A percentile compares a stretch with the other conserved stretches of the same genome.
Evolutionary conservation across 352 stramenopile species (phyloP).

Genomic region (Pythium rishiriense): DNA sequence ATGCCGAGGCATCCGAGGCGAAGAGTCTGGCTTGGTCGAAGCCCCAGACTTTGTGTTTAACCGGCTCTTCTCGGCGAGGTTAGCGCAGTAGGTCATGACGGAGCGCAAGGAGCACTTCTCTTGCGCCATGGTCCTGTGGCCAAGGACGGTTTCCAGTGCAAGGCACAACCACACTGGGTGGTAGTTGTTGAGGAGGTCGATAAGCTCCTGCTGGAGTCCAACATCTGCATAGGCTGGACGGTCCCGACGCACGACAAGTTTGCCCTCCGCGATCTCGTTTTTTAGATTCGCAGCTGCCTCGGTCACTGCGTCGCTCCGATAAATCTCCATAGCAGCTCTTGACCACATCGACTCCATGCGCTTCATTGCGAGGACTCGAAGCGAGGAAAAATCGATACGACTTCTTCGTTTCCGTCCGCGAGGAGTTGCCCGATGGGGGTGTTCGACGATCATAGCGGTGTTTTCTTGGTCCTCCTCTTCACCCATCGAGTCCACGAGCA

Average conservation of each 20-base stretch:
- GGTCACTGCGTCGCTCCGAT: constrained; percentile 52
- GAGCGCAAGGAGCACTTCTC: constrained; percentile 58
- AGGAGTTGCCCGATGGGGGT: constrained; percentile 14
- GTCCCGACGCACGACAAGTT: constrained; percentile 84
- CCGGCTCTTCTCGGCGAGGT: constrained; percentile 10
- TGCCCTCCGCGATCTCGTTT: constrained; percentile 68
- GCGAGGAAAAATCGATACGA: constrained; percentile 58
- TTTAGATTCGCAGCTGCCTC: constrained; percentile 63
- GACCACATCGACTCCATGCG: constrained; percentile 69
- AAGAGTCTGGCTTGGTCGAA: neutral
- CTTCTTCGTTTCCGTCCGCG: constrained; percentile 19
- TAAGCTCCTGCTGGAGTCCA: constrained; percentile 82
- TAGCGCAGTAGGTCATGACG: constrained; percentile 40
- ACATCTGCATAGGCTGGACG: constrained; percentile 91
- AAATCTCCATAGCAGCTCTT: constrained; percentile 57
- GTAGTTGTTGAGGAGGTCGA: constrained; percentile 90
- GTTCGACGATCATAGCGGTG: constrained; percentile 17
- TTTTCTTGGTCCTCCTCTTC: constrained; percentile 34
- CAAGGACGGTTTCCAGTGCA: constrained; percentile 87
- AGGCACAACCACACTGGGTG: constrained; percentile 91
- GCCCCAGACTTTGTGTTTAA: constrained; percentile 30
- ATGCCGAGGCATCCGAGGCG: constrained; percentile 56
- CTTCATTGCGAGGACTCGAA: constrained; percentile 73
- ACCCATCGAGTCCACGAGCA: constrained; percentile 58
- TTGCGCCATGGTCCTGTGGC: constrained; percentile 48